Evolutionary conservation across 2,329 filamentous ascomycete species (phyloP).

Genomic region (Tolypocladium ovalisporum): DNA sequence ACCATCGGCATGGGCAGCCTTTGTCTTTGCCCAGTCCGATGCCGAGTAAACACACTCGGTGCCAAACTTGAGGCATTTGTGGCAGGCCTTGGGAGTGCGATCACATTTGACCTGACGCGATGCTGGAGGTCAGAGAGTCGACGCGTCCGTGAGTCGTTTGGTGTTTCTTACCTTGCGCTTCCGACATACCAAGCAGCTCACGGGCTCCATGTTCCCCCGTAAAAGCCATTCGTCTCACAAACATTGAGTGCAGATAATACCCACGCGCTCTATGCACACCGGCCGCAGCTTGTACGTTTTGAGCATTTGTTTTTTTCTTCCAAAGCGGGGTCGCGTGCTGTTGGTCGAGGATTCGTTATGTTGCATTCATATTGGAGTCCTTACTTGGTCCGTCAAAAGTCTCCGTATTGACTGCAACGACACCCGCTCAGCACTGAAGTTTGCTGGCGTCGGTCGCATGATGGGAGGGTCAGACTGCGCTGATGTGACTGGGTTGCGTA

Average conservation of each 20-base stretch:
- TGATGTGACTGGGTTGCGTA: too few relatives aligned
- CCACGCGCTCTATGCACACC: background rate
- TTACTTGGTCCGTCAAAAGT: too few relatives aligned
- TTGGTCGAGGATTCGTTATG: too few relatives aligned
- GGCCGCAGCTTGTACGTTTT: background rate
- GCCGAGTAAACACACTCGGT: background rate
- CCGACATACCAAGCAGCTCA: background rate
- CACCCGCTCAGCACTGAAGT: too few relatives aligned
- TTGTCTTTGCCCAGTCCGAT: background rate
- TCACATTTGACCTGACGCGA: background rate
- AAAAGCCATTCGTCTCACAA: background rate
- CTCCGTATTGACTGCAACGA: too few relatives aligned
- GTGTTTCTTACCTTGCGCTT: background rate
- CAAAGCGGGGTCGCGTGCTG: too few relatives aligned
- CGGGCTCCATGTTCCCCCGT: background rate
- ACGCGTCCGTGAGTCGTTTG: too few relatives aligned
- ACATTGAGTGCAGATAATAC: background rate
- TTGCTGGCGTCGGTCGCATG: too few relatives aligned
- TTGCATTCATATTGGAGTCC: too few relatives aligned
- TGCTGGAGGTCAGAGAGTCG: background rate
- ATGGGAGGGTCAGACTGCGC: too few relatives aligned
- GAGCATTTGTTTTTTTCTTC: too few relatives aligned
- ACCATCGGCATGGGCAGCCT: background rate
- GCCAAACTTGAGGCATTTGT: background rate
- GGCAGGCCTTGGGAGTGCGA: background rate